phyloP scores from a whole-genome alignment of 23 red algal species.

The Agarophyton chilense region DNA sequence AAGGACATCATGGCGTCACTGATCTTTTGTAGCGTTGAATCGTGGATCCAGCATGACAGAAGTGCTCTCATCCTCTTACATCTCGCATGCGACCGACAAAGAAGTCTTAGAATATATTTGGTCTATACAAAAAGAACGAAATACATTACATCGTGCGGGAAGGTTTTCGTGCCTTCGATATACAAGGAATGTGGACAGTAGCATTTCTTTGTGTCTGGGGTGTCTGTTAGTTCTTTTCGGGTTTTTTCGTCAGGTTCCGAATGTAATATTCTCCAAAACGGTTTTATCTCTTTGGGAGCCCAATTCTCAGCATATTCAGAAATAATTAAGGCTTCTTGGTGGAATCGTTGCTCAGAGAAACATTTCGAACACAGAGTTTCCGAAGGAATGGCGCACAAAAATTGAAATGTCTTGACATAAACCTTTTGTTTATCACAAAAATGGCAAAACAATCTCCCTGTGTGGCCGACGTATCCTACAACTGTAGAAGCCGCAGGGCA shows the following conservation, averaged over 20 bases:
- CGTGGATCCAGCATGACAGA: neutral
- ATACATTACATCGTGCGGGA: slow-evolving; percentile 13
- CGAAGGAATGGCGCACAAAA: neutral
- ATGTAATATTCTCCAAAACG: too few species aligned
- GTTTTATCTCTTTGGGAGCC: too few species aligned
- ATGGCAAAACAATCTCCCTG: neutral
- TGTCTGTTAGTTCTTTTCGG: neutral
- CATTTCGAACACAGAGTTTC: neutral
- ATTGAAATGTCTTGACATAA: neutral
- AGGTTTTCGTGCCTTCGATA: neutral
- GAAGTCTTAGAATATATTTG: neutral
- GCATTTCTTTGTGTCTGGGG: neutral
- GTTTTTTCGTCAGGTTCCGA: too few species aligned
- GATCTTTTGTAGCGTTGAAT: neutral
- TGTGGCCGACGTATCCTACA: slow-evolving; percentile 20
- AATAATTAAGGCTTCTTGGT: neutral
- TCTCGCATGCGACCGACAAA: neutral
- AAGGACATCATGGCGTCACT: neutral
- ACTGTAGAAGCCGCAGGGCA: slow-evolving; percentile 3
- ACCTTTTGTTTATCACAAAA: neutral
- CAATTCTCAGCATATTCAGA: too few species aligned
- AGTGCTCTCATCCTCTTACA: neutral
- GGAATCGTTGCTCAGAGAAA: too few species aligned
- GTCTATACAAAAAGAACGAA: neutral
- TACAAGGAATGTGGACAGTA: neutral